Conservation (phyloP, 345 rosid genomes). For the Corchorus olitorius region DNA sequence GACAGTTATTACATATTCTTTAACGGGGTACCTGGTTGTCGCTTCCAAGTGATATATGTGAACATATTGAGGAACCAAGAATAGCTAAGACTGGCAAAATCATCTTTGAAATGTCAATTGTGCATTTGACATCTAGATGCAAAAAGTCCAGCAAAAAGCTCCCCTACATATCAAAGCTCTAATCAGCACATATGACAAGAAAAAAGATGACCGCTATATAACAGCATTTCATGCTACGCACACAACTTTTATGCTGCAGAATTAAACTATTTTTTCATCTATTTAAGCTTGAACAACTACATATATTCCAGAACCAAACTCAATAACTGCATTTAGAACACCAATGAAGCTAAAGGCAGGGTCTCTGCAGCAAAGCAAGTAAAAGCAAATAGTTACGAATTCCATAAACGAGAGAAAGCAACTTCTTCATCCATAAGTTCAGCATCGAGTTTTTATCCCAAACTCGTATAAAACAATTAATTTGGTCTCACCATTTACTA, state of each 20-base stretch:
- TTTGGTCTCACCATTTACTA: neutral
- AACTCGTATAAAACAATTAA: neutral
- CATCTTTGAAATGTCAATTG: neutral
- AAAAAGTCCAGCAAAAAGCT: neutral
- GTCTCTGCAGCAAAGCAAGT: neutral
- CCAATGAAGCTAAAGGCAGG: neutral
- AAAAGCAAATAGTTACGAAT: no score
- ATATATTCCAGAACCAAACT: neutral
- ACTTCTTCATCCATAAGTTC: neutral
- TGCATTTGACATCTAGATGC: slow-evolving; percentile 2
- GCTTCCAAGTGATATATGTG: neutral
- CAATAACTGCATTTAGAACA: neutral
- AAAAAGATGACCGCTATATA: no score
- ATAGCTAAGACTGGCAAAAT: neutral
- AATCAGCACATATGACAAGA: neutral
- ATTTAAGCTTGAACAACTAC: neutral
- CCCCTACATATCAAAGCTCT: neutral
- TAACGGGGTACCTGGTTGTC: neutral
- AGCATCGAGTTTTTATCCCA: neutral
- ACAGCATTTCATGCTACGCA: neutral
- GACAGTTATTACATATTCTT: neutral
- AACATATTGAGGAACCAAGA: neutral
- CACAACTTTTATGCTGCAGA: neutral
- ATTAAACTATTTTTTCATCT: neutral
- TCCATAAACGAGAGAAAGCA: no score